phyloP scores from a whole-genome alignment of 345 rosid genomes.

The Camelina hispida region DNA sequence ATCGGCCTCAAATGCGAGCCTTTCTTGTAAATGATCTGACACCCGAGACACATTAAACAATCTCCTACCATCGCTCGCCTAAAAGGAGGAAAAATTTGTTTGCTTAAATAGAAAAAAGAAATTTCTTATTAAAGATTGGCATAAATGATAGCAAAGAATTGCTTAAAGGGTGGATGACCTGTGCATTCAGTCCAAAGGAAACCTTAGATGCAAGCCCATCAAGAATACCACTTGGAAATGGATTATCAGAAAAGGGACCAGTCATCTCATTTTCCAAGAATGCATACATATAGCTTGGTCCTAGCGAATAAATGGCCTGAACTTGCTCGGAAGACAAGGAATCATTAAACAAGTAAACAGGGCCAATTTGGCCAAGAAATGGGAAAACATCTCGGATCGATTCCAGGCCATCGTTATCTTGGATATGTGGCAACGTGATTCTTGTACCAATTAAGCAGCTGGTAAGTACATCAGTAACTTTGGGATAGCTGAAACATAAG shows the following conservation, averaged over 20 bases:
- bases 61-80: constrained; percentile 90
- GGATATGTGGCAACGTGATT: constrained; percentile 55
- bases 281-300: constrained; percentile 97
- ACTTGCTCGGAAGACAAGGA: constrained; percentile 83
- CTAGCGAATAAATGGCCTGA: constrained; percentile 73
- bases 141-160: constrained; percentile 18
- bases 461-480: constrained; percentile 78
- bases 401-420: constrained; percentile 60
- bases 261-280: constrained; percentile 79
- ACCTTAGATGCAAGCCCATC: constrained; percentile 95
- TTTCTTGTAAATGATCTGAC: constrained; percentile 65
- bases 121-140: constrained; percentile 16
- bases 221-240: constrained; percentile 76
- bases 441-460: constrained; percentile 81
- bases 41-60: constrained; percentile 83
- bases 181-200: constrained; percentile 90
- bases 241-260: constrained; percentile 56
- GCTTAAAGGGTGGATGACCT: constrained; percentile 55
- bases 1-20: constrained; percentile 77
- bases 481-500: constrained; percentile 75
- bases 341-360: constrained; percentile 85
- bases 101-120: constrained; percentile 28
- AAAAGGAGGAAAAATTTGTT: constrained; percentile 46
- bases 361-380: constrained; percentile 94
- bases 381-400: constrained; percentile 57